phyloP scores from a whole-genome alignment of 495 filamentous ascomycete genomes.

The Talaromyces stipitatus region DNA sequence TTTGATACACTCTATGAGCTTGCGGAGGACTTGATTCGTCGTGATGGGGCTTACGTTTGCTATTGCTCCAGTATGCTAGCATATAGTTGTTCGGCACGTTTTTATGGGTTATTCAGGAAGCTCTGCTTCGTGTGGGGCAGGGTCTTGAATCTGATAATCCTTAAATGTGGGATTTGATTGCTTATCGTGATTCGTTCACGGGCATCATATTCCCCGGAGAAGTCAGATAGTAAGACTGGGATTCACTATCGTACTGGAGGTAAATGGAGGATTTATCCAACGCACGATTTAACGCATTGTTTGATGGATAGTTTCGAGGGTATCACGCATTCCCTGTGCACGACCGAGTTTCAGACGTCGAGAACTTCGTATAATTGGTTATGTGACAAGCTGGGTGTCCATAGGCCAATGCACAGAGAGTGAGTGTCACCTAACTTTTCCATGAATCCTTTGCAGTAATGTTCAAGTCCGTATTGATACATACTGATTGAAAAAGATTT shows the following conservation, averaged over 20 bases:
- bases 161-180: slow-evolving; percentile 44
- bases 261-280: slow-evolving; percentile 81
- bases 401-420: slow-evolving; percentile 82
- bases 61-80: slow-evolving; percentile 43
- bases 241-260: slow-evolving; percentile 66
- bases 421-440: too few relatives aligned
- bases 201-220: not conserved
- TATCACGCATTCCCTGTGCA: slow-evolving; percentile 86
- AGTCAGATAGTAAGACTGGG: slow-evolving; percentile 22
- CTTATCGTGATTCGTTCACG: slow-evolving; percentile 14
- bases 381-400: slow-evolving; percentile 63
- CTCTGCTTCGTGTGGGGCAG: slow-evolving; percentile 87
- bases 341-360: slow-evolving; percentile 75
- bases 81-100: slow-evolving; percentile 7
- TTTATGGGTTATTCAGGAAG: slow-evolving; percentile 63
- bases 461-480: not conserved
- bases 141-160: slow-evolving; percentile 50
- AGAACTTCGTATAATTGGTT: slow-evolving; percentile 85
- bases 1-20: slow-evolving; percentile 84
- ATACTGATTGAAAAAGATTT: slow-evolving; percentile 30
- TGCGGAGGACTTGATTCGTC: slow-evolving; percentile 73
- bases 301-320: slow-evolving; percentile 56
- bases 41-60: slow-evolving; percentile 72
- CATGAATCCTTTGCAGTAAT: not conserved
- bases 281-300: slow-evolving; percentile 86